Percentiles rank a stretch among this genome's conserved stretches.
Evolutionary conservation across 768 basidiomycete genomes (phyloP).

Genomic region (Amanita exitialis): DNA sequence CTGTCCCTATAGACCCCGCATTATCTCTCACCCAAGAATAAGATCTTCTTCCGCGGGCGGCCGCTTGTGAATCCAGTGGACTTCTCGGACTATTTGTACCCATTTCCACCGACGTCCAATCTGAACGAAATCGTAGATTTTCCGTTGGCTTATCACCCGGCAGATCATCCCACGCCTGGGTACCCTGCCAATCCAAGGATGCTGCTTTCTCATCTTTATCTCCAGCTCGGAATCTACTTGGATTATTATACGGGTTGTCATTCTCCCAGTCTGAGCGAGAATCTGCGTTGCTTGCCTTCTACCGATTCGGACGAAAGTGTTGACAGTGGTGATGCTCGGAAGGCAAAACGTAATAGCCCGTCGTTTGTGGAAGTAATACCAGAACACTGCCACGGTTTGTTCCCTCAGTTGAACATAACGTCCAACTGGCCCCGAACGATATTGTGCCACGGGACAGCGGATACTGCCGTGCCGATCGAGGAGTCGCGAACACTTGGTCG

Average conservation of each 20-base stretch:
- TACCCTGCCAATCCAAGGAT: constrained; percentile 56
- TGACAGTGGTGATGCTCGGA: constrained; percentile 19
- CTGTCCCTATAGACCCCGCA: constrained; percentile 31
- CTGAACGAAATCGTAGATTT: constrained; percentile 27
- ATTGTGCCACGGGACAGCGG: constrained; percentile 38
- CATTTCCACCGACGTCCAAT: constrained; percentile 16
- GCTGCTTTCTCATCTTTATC: constrained; percentile 45
- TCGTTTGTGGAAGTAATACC: constrained; percentile 19
- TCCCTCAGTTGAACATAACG: constrained; percentile 37
- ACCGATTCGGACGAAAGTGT: constrained; percentile 1
- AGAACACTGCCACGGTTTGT: constrained; percentile 22
- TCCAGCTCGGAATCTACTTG: constrained; percentile 54
- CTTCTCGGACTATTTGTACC: constrained; percentile 39
- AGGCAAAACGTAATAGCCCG: not conserved
- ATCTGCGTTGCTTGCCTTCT: constrained; percentile 21
- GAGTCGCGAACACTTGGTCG: constrained; percentile 30
- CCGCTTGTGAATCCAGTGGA: constrained; percentile 42
- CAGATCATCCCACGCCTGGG: constrained; percentile 37
- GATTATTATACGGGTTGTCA: constrained; percentile 50
- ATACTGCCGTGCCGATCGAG: constrained; percentile 30
- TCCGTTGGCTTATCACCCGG: constrained; percentile 35
- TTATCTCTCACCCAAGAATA: constrained; percentile 35
- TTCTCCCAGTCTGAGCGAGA: constrained; percentile 34
- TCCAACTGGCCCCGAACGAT: constrained; percentile 37
- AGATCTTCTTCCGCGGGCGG: constrained; percentile 45